Evolutionary conservation across 1,284 basidiomycete species (phyloP), one percentile per base, ranked within the genome.

Genomic region (Pseudozyma hubeiensis): DNA sequence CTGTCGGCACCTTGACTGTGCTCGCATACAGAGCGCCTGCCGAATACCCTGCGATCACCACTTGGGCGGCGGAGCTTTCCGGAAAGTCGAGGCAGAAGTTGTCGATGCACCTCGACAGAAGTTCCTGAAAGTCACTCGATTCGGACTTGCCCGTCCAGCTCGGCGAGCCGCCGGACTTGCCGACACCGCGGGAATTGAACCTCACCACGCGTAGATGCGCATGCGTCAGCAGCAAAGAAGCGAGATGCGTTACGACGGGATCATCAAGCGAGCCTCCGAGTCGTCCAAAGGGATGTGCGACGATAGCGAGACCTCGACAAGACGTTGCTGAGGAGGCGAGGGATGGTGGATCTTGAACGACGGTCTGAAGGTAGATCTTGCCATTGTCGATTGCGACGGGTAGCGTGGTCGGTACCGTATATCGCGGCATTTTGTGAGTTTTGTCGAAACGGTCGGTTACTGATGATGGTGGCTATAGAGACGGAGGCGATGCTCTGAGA

Each of bases 111-210:
- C 47, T 57, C 24, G 44, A 7, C 7, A 75, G 30, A 17, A 75
- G 24, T 39, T 67, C 67, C 57, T 75, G 64, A 39, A 67, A 75
- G 53, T 78, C 75, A n/a, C 43, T 49, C 16, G 53, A 64, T 53
- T 78, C 75, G 19, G 29, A 35, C 5, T 30, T 29, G 24, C 75
- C 75, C 13, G 75, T 78, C 75, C 75, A 78, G 58, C 64, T 75
- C 1, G 75, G 30, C 7, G 55, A 52, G 14, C 71, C 75, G 13
- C 50, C 49, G 7, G 64, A 68, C 19, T 65, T 58, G 41, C 71
- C 75, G 3, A 75, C 75, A 9, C 75, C 75, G 37, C 75, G 55
- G 19, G 75, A 70, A 53, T 77, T 76, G 69, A 73, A 76, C 7
- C 70, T 62, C 19, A 76, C 65, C 6, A 72, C 69, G 8, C 66